Evolutionary conservation across 202 grass and related monocot genomes (phyloP).

Genomic region (Zizania palustris): DNA sequence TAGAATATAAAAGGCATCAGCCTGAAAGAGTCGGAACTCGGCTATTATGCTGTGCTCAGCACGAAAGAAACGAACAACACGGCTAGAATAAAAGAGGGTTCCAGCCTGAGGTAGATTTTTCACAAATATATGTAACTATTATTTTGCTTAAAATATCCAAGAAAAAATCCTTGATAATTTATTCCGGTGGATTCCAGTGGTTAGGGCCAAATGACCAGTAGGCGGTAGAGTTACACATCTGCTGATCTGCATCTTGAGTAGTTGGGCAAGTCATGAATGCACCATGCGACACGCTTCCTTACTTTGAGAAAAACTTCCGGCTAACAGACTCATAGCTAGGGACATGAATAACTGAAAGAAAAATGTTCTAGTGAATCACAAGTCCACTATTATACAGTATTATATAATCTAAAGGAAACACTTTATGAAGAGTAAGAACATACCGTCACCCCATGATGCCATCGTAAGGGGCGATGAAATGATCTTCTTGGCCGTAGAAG

Average conservation of each 20-base stretch:
- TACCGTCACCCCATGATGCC: conserved; percentile 76
- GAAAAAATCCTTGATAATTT: conserved; percentile 2
- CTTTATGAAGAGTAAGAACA: conserved; percentile 12
- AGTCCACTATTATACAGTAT: neutral
- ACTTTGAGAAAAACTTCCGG: conserved; percentile 47
- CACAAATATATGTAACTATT: conserved; percentile 8
- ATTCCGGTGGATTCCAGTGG: conserved; percentile 27
- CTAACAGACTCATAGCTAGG: conserved; percentile 72
- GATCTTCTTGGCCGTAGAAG: conserved; percentile 57
- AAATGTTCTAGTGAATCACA: conserved; percentile 25
- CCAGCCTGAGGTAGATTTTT: neutral
- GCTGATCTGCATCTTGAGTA: conserved; percentile 30
- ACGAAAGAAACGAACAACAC: neutral
- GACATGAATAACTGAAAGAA: conserved; percentile 59
- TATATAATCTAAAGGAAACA: neutral
- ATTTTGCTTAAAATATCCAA: conserved; percentile 26
- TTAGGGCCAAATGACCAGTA: conserved; percentile 16
- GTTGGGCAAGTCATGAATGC: neutral
- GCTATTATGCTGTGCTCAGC: neutral
- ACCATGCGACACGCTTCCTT: neutral
- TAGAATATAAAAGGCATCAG: no score
- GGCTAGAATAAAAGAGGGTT: neutral
- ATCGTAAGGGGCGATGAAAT: conserved; percentile 75
- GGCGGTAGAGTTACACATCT: neutral
- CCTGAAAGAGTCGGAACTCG: no score